Percentiles rank a stretch among this genome's conserved stretches.
phyloP scores from a whole-genome alignment of 441 rosid genomes.

The Erodium trifolium region DNA sequence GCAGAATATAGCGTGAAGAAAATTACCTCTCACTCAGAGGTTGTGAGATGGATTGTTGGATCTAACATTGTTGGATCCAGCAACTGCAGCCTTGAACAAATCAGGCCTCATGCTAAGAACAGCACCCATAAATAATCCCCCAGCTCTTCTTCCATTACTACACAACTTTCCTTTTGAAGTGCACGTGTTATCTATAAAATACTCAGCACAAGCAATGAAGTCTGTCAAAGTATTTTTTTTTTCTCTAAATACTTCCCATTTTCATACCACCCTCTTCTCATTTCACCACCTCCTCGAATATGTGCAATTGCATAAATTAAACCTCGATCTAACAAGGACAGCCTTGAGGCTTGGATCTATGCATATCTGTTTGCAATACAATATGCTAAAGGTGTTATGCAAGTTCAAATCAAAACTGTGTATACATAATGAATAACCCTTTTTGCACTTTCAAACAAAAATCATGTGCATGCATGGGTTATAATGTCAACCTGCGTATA shows the following conservation, averaged over 20 bases:
- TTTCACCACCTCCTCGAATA: conserved; percentile 94
- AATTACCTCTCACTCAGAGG: conserved; percentile 90
- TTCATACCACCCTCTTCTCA: conserved; percentile 97
- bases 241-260: conserved; percentile 70
- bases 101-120: conserved; percentile 95
- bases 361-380: conserved; percentile 34
- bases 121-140: conserved; percentile 82
- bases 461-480: background rate
- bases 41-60: conserved; percentile 86
- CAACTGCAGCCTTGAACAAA: conserved; percentile 52
- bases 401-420: conserved; percentile 7
- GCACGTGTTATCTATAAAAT: conserved; percentile 51
- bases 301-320: conserved; percentile 75
- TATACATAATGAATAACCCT: too few species aligned
- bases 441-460: background rate
- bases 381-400: conserved; percentile 1
- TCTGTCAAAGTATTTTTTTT: conserved; percentile 79
- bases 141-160: conserved; percentile 87
- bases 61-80: conserved; percentile 57
- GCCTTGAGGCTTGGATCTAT: conserved; percentile 54
- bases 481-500: background rate
- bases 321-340: conserved; percentile 84
- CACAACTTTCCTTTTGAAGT: conserved; percentile 70
- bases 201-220: conserved; percentile 74
- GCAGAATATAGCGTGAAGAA: background rate